These are phyloP conservation scores for Prosopis cineraria DNA, from an alignment of 306 rosid genomes.

Conservation along the genomic window DNA sequence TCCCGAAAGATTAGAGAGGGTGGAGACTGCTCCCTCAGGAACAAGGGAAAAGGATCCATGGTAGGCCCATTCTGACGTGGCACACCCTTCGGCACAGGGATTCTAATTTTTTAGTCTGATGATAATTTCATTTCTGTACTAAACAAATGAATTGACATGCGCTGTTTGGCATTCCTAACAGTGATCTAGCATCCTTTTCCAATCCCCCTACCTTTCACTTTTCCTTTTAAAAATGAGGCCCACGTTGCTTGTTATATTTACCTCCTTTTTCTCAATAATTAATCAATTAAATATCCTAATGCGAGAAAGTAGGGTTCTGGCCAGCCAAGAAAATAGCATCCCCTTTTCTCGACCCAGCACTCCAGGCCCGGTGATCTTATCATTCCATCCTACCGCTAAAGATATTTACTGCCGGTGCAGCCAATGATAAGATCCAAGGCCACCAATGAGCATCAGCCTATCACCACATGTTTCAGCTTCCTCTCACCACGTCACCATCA, in stretches of 20 bases:
- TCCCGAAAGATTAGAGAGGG: not conserved
- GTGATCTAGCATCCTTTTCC: not conserved
- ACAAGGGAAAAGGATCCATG: not conserved
- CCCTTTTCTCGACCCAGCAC: not conserved
- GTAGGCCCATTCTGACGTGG: constrained; percentile 13
- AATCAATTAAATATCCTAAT: not conserved
- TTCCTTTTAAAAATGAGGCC: not conserved
- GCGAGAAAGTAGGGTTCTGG: not conserved
- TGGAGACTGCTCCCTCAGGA: not conserved
- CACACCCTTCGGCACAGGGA: not conserved
- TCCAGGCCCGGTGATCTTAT: not conserved
- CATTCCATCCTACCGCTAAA: not conserved
- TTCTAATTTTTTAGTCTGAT: not conserved
- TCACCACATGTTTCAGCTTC: constrained; percentile 38
- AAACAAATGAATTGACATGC: not conserved
- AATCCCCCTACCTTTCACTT: not conserved
- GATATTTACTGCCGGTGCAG: constrained; percentile 26
- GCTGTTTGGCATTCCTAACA: not conserved
- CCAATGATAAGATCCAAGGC: constrained; percentile 53
- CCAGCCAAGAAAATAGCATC: not conserved
- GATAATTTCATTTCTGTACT: not conserved
- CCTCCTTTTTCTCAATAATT: not conserved
- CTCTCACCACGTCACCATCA: constrained; percentile 45
- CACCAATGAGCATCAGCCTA: constrained; percentile 31
- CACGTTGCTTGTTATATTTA: not conserved